These are phyloP conservation scores for Suillus hirtellus DNA, from an alignment of 768 basidiomycete genomes.

Conservation along the genomic window DNA sequence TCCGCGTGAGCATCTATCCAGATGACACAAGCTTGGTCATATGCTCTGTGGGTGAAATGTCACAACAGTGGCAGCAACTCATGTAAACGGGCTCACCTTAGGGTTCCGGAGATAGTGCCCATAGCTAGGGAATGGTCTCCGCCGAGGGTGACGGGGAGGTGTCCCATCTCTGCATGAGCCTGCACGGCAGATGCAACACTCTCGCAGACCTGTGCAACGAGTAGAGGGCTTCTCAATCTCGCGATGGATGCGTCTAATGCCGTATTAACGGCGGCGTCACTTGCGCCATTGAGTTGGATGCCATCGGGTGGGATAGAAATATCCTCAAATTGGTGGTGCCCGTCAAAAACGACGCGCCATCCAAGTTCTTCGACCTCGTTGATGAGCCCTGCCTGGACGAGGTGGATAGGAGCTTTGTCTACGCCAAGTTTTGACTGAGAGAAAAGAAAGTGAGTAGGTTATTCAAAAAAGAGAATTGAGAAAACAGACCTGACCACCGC, in stretches of 20 bases:
- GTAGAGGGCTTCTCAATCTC: slow-evolving; percentile 84
- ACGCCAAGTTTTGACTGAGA: slow-evolving; percentile 74
- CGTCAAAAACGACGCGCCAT: slow-evolving; percentile 89
- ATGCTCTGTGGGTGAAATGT: slow-evolving; percentile 43
- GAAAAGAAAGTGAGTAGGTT: slow-evolving; percentile 17
- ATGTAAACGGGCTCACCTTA: slow-evolving; percentile 49
- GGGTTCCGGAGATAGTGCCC: slow-evolving; percentile 92
- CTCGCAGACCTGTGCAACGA: slow-evolving; percentile 82
- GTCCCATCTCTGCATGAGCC: slow-evolving; percentile 71
- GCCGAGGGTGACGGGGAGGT: slow-evolving; percentile 87
- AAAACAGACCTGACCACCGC: slow-evolving; percentile 34
- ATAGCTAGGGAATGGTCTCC: slow-evolving; percentile 95
- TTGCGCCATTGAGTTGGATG: background rate
- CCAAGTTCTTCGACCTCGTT: slow-evolving; percentile 75
- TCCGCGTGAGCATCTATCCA: slow-evolving; percentile 99
- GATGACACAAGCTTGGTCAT: slow-evolving; percentile 83
- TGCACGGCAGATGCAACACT: slow-evolving; percentile 79
- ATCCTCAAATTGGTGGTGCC: slow-evolving; percentile 87
- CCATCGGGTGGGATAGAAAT: slow-evolving; percentile 48
- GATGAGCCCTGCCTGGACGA: slow-evolving; percentile 85
- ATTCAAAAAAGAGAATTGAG: background rate
- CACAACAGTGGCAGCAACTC: slow-evolving; percentile 3
- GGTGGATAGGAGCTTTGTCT: slow-evolving; percentile 84
- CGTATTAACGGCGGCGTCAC: background rate
- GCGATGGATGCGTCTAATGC: slow-evolving; percentile 66